A percentile compares a stretch with the other conserved stretches of the same genome.
Evolutionary conservation across 2,329 filamentous ascomycete species (phyloP).

Genomic region (Sporothrix inflata): DNA sequence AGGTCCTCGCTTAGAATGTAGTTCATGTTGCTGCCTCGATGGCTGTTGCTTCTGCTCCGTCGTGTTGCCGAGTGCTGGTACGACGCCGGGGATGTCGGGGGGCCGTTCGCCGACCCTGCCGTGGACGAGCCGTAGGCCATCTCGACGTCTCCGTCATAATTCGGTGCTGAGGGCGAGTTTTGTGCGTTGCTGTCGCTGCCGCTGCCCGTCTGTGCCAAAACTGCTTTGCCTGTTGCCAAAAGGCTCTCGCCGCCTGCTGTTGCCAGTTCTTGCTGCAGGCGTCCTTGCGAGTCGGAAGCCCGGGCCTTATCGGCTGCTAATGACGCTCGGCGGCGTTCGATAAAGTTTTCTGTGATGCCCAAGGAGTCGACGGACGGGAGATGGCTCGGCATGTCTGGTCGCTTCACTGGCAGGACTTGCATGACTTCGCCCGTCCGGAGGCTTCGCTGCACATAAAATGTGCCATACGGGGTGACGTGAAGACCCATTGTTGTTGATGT

Average conservation of each 20-base stretch:
- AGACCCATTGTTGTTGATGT: slow-evolving; percentile 30
- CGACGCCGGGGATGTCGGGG: not conserved
- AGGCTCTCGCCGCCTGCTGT: slow-evolving; percentile 32
- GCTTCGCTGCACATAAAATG: slow-evolving; percentile 34
- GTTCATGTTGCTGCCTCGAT: slow-evolving; percentile 24
- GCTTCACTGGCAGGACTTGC: slow-evolving; percentile 33
- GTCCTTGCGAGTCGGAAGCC: slow-evolving; percentile 29
- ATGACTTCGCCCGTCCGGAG: slow-evolving; percentile 33
- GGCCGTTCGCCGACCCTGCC: not conserved
- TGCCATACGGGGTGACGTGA: slow-evolving; percentile 33
- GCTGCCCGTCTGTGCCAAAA: slow-evolving; percentile 27
- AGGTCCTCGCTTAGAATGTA: slow-evolving; percentile 19
- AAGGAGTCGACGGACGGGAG: slow-evolving; percentile 33
- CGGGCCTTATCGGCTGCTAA: slow-evolving; percentile 30
- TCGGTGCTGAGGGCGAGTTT: slow-evolving; percentile 6
- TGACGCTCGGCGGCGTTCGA: slow-evolving; percentile 32
- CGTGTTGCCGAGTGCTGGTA: not conserved
- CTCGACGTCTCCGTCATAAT: slow-evolving; percentile 22
- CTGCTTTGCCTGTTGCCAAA: slow-evolving; percentile 32
- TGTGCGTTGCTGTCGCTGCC: slow-evolving; percentile 1
- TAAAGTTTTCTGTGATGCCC: slow-evolving; percentile 34
- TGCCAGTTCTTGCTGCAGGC: slow-evolving; percentile 31
- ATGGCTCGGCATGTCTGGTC: slow-evolving; percentile 29
- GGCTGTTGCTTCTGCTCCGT: slow-evolving; percentile 14
- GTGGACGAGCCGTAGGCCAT: slow-evolving; percentile 18